Conservation (phyloP, 1,139 yeast species). For the Taphrina sp. region DNA sequence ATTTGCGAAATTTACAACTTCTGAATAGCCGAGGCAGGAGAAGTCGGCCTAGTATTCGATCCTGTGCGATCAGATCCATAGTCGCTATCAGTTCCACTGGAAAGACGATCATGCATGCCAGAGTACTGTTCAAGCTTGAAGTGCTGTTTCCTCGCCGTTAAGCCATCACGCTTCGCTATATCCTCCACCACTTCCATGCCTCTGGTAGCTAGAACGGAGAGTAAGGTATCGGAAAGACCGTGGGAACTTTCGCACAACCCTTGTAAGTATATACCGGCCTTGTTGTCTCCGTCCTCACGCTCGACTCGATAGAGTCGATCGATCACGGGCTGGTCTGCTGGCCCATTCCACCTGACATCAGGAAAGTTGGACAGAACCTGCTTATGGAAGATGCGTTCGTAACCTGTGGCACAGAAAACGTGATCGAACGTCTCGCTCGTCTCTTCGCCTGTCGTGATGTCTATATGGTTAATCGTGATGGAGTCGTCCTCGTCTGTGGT, state of each 20-base stretch:
- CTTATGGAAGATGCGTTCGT: slow-evolving; percentile 30
- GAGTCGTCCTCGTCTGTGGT: slow-evolving; percentile 1
- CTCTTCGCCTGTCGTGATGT: background rate
- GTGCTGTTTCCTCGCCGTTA: background rate
- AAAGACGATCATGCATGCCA: too few species aligned
- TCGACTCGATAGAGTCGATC: slow-evolving; percentile 36
- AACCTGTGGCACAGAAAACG: slow-evolving; percentile 40
- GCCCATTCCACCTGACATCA: slow-evolving; percentile 16
- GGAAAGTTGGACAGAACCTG: slow-evolving; percentile 31
- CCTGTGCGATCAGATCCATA: background rate
- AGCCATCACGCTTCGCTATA: slow-evolving; percentile 10
- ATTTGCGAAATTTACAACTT: too few species aligned
- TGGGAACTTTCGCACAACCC: slow-evolving; percentile 39
- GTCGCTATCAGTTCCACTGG: slow-evolving; percentile 10
- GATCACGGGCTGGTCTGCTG: slow-evolving; percentile 27
- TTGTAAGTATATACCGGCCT: slow-evolving; percentile 38
- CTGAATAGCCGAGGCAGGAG: too few species aligned
- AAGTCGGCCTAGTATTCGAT: too few species aligned
- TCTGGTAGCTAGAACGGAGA: slow-evolving; percentile 38
- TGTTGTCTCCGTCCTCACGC: slow-evolving; percentile 22
- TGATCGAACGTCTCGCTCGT: slow-evolving; percentile 34
- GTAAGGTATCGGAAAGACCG: slow-evolving; percentile 39
- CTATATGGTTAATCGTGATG: slow-evolving; percentile 9
- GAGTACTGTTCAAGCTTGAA: too few species aligned
- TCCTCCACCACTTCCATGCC: slow-evolving; percentile 38